Evolutionary conservation across 495 filamentous ascomycete species (phyloP).

Genomic region (Penicillium taxi): DNA sequence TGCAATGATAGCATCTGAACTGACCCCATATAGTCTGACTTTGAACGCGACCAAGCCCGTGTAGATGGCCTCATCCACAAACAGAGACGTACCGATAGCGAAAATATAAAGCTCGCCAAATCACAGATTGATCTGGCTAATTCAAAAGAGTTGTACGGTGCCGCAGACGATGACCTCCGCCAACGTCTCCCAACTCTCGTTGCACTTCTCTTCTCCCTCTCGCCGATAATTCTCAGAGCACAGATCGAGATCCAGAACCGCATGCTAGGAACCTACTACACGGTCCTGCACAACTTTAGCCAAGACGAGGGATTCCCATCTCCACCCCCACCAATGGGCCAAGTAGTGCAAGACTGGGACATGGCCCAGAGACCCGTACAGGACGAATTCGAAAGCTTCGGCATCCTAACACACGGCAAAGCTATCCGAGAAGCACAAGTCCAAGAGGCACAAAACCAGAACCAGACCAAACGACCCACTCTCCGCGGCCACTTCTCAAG

Average conservation of each 20-base stretch:
- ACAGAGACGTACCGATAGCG: conserved; percentile 60
- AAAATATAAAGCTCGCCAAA: conserved; percentile 67
- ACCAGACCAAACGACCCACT: conserved; percentile 23
- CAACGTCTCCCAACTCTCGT: conserved; percentile 69
- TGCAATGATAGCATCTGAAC: too few species aligned
- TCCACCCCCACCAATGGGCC: conserved; percentile 63
- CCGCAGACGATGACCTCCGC: conserved; percentile 74
- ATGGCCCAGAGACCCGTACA: conserved; percentile 55
- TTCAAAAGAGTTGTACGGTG: conserved; percentile 66
- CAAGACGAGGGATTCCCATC: conserved; percentile 62
- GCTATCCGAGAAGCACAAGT: conserved; percentile 57
- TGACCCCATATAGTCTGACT: conserved; percentile 51
- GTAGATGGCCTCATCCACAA: conserved; percentile 67
- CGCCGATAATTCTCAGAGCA: conserved; percentile 65
- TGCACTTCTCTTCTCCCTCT: conserved; percentile 63
- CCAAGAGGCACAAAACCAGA: conserved; percentile 17
- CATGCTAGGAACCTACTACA: conserved; percentile 79
- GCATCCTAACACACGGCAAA: conserved; percentile 64
- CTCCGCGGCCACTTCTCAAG: conserved; percentile 14
- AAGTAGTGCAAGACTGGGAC: conserved; percentile 65
- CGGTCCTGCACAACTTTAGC: conserved; percentile 70
- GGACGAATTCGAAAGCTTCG: conserved; percentile 64
- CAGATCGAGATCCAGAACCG: conserved; percentile 79
- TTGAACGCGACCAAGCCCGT: conserved; percentile 69
- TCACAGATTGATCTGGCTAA: conserved; percentile 67